A percentile compares a stretch with the other conserved stretches of the same genome.
These are phyloP conservation scores for Parasarocladium wereldwijsianum DNA, from an alignment of 2,329 filamentous ascomycete species.

Conservation along the genomic window DNA sequence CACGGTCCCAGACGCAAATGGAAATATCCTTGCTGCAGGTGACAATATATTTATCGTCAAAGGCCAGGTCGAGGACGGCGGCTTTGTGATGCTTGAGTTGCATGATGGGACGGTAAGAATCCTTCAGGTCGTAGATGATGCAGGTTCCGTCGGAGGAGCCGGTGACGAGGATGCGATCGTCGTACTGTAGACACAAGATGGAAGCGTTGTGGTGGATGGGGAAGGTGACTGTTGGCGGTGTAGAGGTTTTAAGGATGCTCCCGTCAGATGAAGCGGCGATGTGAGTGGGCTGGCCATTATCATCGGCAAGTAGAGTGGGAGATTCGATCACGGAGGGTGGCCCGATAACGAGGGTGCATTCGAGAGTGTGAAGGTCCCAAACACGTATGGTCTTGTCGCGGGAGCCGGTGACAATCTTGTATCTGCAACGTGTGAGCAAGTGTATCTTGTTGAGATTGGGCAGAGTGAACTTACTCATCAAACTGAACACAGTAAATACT, in stretches of 20 bases:
- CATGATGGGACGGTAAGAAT: slow-evolving; percentile 64
- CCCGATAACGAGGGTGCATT: slow-evolving; percentile 77
- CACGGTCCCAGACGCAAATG: slow-evolving; percentile 88
- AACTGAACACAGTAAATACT: slow-evolving; percentile 98
- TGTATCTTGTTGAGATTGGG: neutral
- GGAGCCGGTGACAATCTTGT: slow-evolving; percentile 93
- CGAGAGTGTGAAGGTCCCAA: slow-evolving; percentile 84
- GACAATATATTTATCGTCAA: slow-evolving; percentile 83
- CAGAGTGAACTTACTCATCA: slow-evolving; percentile 57
- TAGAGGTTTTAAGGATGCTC: slow-evolving; percentile 27
- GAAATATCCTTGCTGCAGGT: slow-evolving; percentile 93
- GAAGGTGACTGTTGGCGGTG: slow-evolving; percentile 42
- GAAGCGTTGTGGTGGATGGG: slow-evolving; percentile 70
- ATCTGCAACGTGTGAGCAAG: too few relatives aligned
- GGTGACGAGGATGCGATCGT: slow-evolving; percentile 83
- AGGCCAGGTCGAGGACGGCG: slow-evolving; percentile 85
- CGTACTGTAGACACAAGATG: slow-evolving; percentile 89
- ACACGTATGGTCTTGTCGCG: slow-evolving; percentile 90
- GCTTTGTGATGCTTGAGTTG: slow-evolving; percentile 68
- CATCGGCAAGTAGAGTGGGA: slow-evolving; percentile 33
- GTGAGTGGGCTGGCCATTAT: slow-evolving; percentile 35
- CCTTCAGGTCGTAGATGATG: slow-evolving; percentile 77
- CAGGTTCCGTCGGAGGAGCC: slow-evolving; percentile 86
- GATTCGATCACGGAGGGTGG: slow-evolving; percentile 50
- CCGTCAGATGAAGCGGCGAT: slow-evolving; percentile 40